phyloP scores from a whole-genome alignment of 441 rosid genomes.

The Kokia cookei region DNA sequence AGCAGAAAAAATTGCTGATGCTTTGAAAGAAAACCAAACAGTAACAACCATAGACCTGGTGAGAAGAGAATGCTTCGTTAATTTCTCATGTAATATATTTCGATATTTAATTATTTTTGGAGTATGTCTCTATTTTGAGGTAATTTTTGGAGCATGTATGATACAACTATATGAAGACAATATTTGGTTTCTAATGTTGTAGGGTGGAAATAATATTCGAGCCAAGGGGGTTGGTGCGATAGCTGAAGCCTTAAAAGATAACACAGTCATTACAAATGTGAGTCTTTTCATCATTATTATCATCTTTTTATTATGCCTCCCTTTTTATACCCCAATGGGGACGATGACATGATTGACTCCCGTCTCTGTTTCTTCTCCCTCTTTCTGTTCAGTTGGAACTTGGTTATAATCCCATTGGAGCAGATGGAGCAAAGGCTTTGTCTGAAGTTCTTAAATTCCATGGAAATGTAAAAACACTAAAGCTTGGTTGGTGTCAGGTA shows the following conservation, averaged over 20 bases:
- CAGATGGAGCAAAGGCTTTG: slow-evolving; percentile 82
- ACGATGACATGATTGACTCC: not conserved
- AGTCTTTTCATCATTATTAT: slow-evolving; percentile 17
- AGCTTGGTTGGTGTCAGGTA: slow-evolving; percentile 99
- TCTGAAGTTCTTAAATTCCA: slow-evolving; percentile 89
- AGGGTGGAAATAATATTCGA: slow-evolving; percentile 96
- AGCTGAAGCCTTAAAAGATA: slow-evolving; percentile 76
- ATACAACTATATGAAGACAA: slow-evolving; percentile 6
- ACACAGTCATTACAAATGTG: slow-evolving; percentile 62
- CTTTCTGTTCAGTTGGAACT: slow-evolving; percentile 55
- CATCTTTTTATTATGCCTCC: not conserved
- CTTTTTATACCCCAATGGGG: slow-evolving; percentile 9
- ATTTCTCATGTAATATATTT: not conserved
- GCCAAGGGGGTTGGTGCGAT: slow-evolving; percentile 67
- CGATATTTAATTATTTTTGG: not conserved
- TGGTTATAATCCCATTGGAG: slow-evolving; percentile 92
- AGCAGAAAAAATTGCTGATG: slow-evolving; percentile 75
- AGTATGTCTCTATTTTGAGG: not conserved
- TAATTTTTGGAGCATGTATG: not conserved
- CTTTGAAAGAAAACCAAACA: slow-evolving; percentile 74
- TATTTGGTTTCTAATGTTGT: slow-evolving; percentile 9
- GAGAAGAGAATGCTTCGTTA: slow-evolving; percentile 21
- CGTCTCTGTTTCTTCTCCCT: not conserved
- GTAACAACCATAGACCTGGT: slow-evolving; percentile 81
- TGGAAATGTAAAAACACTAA: slow-evolving; percentile 73